Percentiles rank a stretch among this genome's conserved stretches.
Conservation (phyloP, 176 grass and related monocot genomes). For the Oryza glaberrima region DNA sequence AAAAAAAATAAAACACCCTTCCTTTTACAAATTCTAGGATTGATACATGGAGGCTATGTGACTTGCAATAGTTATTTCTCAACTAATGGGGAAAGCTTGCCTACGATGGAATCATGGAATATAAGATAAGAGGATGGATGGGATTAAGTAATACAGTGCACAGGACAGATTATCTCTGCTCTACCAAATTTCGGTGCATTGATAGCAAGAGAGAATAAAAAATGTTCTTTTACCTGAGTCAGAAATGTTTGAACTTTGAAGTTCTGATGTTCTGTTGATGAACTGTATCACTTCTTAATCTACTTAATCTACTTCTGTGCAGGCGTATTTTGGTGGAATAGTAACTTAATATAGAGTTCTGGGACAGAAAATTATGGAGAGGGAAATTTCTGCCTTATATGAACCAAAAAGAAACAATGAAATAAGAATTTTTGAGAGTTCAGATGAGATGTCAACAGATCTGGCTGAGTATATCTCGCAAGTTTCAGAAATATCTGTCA, state of each 20-base stretch:
- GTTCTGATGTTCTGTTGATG: slow-evolving; percentile 31
- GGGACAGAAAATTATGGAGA: slow-evolving; percentile 40
- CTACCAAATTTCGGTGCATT: slow-evolving; percentile 22
- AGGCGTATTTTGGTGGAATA: slow-evolving; percentile 47
- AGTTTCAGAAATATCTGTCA: slow-evolving; percentile 93
- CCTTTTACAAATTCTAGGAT: background rate
- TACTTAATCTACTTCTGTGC: slow-evolving; percentile 32
- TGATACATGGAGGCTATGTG: no score
- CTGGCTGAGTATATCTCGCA: slow-evolving; percentile 90
- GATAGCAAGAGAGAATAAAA: background rate
- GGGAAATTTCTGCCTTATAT: slow-evolving; percentile 52
- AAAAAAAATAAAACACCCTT: slow-evolving; percentile 6
- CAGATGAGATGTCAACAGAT: slow-evolving; percentile 78
- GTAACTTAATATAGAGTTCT: slow-evolving; percentile 34
- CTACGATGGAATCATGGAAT: slow-evolving; percentile 37
- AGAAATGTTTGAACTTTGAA: slow-evolving; percentile 23
- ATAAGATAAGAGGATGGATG: slow-evolving; percentile 1
- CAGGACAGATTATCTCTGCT: background rate
- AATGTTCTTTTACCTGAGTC: slow-evolving; percentile 8
- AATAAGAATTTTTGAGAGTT: slow-evolving; percentile 83
- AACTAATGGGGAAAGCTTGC: background rate
- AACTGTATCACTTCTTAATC: slow-evolving; percentile 1
- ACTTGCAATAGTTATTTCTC: no score
- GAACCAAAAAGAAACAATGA: slow-evolving; percentile 71
- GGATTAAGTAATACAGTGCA: slow-evolving; percentile 3